phyloP scores from a whole-genome alignment of 306 rosid genomes.

The Citrullus colocynthis region DNA sequence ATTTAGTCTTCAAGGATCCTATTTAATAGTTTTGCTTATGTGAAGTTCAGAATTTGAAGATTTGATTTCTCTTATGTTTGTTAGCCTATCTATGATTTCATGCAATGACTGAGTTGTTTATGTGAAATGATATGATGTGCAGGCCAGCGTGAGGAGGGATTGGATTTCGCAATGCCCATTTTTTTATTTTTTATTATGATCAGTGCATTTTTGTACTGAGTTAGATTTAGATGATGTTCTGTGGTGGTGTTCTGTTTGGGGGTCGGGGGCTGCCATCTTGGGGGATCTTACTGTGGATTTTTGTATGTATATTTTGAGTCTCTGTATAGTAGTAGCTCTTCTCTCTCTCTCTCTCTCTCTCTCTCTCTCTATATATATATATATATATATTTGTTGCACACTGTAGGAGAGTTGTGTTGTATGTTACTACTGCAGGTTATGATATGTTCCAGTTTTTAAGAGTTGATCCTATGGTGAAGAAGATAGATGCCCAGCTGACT shows the following conservation, averaged over 20 bases:
- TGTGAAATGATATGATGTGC: slow-evolving; percentile 34
- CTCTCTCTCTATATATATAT: neutral
- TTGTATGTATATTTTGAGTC: slow-evolving; percentile 13
- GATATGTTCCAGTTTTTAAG: neutral
- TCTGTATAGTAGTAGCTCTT: slow-evolving; percentile 7
- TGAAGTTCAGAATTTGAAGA: neutral
- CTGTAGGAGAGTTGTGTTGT: neutral
- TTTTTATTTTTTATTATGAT: slow-evolving; percentile 55
- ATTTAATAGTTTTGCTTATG: too few species aligned
- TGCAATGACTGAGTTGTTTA: slow-evolving; percentile 10
- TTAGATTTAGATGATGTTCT: slow-evolving; percentile 24
- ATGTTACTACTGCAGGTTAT: neutral
- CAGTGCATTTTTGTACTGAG: slow-evolving; percentile 40
- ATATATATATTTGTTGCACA: neutral
- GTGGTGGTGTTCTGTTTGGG: slow-evolving; percentile 20
- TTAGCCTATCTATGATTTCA: neutral
- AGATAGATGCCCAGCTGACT: neutral
- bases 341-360: neutral
- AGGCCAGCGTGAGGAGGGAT: slow-evolving; percentile 52
- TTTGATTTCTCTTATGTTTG: neutral
- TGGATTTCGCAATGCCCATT: slow-evolving; percentile 39
- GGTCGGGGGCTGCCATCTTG: slow-evolving; percentile 16
- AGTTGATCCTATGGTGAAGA: neutral
- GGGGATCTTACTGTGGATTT: slow-evolving; percentile 9
- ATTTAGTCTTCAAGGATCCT: neutral